Evolutionary conservation across 257 asterid genomes (phyloP).

Genomic region (Mentha longifolia): DNA sequence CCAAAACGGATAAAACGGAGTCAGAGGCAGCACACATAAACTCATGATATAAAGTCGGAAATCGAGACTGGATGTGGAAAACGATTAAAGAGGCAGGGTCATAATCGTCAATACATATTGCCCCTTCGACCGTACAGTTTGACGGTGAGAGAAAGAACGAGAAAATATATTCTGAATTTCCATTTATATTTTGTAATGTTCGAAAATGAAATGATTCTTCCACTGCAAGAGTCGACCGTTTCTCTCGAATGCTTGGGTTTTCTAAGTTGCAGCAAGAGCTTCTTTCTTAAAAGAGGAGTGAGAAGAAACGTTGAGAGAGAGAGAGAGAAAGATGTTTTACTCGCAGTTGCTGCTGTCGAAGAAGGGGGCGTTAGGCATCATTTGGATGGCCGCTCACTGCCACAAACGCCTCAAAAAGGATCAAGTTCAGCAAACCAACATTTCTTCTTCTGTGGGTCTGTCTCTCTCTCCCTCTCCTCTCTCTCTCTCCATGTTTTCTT

Average conservation of each 20-base stretch:
- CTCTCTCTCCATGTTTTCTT: not conserved
- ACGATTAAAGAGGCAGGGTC: not conserved
- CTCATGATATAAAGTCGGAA: too few relatives aligned
- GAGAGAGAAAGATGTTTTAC: conserved; percentile 58
- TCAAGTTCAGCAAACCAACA: conserved; percentile 63
- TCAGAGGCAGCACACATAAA: too few relatives aligned
- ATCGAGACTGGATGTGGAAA: too few relatives aligned
- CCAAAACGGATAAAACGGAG: too few relatives aligned
- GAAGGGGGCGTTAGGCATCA: conserved; percentile 70
- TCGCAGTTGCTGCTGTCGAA: conserved; percentile 73
- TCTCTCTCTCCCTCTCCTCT: conserved; percentile 24
- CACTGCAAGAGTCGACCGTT: conserved; percentile 37
- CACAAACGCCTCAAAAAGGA: conserved; percentile 58
- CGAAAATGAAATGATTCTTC: conserved; percentile 30
- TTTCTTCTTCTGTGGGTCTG: conserved; percentile 81
- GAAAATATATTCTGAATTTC: too few relatives aligned
- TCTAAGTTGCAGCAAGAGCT: conserved; percentile 23
- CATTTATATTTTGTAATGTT: too few relatives aligned
- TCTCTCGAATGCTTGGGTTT: not conserved
- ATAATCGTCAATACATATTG: too few relatives aligned
- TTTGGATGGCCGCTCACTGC: conserved; percentile 98
- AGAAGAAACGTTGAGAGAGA: not conserved
- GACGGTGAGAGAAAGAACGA: conserved; percentile 1
- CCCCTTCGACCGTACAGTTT: not conserved
- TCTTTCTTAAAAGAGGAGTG: not conserved